A percentile compares a stretch with the other conserved stretches of the same genome.
Conservation (phyloP, 495 filamentous ascomycete genomes). For the Penicillium diatomitis region DNA sequence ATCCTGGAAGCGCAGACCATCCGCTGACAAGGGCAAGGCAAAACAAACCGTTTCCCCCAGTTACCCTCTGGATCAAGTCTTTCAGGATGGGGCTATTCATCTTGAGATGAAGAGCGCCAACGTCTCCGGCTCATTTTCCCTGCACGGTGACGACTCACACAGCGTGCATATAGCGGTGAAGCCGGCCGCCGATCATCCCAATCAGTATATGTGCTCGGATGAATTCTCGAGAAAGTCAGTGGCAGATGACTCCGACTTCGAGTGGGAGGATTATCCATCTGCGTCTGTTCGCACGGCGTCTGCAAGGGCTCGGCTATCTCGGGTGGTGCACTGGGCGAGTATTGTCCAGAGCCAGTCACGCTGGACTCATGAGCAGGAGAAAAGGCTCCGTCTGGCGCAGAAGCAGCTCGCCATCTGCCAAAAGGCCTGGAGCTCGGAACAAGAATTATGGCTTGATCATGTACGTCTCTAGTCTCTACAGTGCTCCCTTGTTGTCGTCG, state of each 20-base stretch:
- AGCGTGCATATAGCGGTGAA: slow-evolving; percentile 23
- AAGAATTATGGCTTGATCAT: slow-evolving; percentile 32
- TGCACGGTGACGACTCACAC: slow-evolving; percentile 16
- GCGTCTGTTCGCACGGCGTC: neutral
- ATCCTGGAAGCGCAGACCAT: slow-evolving; percentile 11
- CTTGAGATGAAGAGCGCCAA: neutral
- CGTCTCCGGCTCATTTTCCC: slow-evolving; percentile 1
- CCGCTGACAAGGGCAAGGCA: slow-evolving; percentile 12
- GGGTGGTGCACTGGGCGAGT: slow-evolving; percentile 29
- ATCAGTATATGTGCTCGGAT: neutral
- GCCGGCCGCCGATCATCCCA: slow-evolving; percentile 3
- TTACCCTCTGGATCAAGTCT: neutral
- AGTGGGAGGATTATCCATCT: slow-evolving; percentile 1
- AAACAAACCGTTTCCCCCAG: neutral
- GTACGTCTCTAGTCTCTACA: slow-evolving; percentile 19
- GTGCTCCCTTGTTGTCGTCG: no score
- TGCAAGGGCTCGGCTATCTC: slow-evolving; percentile 9
- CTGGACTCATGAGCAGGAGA: slow-evolving; percentile 31
- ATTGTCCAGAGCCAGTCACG: slow-evolving; percentile 22
- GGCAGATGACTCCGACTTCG: slow-evolving; percentile 4
- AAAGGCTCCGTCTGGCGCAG: slow-evolving; percentile 21
- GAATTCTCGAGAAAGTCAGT: neutral
- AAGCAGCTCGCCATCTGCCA: slow-evolving; percentile 29
- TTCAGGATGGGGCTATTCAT: neutral
- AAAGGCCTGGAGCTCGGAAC: slow-evolving; percentile 37